Conservation (phyloP, 2,329 filamentous ascomycete species). For the Sclerotinia borealis region DNA sequence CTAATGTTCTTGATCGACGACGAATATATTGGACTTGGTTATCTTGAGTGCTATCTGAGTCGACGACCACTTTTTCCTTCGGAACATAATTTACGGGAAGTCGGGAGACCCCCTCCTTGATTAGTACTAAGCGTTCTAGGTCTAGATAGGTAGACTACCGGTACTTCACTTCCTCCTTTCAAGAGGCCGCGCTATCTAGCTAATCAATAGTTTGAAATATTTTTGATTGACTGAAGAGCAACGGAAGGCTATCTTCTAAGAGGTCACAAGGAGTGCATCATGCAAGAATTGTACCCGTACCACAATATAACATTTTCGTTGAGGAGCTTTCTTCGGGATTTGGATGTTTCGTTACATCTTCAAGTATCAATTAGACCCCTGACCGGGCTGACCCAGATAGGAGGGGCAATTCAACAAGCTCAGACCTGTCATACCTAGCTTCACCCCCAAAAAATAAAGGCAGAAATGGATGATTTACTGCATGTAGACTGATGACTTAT, state of each 20-base stretch:
- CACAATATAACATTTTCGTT: conserved; percentile 2
- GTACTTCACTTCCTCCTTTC: no score
- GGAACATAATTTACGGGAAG: neutral
- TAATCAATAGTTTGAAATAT: neutral
- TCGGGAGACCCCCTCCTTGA: neutral
- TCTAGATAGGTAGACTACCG: neutral
- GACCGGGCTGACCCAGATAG: neutral
- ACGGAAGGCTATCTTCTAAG: neutral
- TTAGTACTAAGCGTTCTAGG: neutral
- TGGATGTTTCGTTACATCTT: neutral
- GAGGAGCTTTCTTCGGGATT: conserved; percentile 4
- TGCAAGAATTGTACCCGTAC: neutral
- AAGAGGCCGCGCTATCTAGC: neutral
- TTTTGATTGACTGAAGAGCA: neutral
- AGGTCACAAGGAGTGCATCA: neutral
- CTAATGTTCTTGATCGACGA: neutral
- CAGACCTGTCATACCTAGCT: neutral
- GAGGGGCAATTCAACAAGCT: neutral
- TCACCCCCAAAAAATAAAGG: neutral
- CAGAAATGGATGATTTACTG: neutral
- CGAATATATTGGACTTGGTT: neutral
- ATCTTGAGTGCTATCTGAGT: neutral
- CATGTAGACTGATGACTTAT: neutral
- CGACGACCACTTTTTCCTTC: neutral
- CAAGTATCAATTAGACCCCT: neutral